Evolutionary conservation across 108 stramenopile species (phyloP).

Genomic region (Cyclotella baltica): DNA sequence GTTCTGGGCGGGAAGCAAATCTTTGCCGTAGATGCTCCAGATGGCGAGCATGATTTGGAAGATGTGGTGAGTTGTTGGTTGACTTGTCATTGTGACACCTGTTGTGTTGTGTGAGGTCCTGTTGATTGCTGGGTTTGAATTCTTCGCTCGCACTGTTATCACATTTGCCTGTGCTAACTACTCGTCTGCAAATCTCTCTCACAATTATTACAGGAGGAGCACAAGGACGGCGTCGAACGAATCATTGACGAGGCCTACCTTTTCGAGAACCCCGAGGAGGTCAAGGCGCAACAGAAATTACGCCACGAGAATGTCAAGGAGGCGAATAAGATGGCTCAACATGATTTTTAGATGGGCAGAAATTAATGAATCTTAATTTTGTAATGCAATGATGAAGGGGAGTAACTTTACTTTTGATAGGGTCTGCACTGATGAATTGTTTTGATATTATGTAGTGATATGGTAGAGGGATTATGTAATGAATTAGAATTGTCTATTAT

Average conservation of each 20-base stretch:
- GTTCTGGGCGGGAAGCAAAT: slow-evolving; percentile 19
- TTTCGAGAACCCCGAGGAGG: slow-evolving; percentile 36
- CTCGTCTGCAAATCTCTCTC: background rate
- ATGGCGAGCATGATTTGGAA: slow-evolving; percentile 53
- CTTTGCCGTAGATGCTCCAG: slow-evolving; percentile 50
- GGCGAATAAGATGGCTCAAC: slow-evolving; percentile 20
- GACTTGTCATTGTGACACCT: background rate
- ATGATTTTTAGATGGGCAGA: slow-evolving; percentile 31
- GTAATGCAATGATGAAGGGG: no score
- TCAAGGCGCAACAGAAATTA: slow-evolving; percentile 36
- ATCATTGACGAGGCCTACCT: slow-evolving; percentile 39
- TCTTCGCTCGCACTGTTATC: background rate
- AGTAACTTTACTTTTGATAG: no score
- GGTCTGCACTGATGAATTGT: no score
- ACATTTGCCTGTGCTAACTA: background rate
- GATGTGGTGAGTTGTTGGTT: slow-evolving; percentile 32
- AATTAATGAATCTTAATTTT: no score
- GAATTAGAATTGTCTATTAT: no score
- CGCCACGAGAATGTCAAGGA: slow-evolving; percentile 29
- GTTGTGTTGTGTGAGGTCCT: background rate
- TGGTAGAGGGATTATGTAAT: no score
- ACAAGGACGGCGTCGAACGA: slow-evolving; percentile 24
- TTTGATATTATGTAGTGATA: no score
- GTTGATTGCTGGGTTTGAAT: no score
- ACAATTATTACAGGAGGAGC: slow-evolving; percentile 30